Base-by-base conservation (phyloP, 2,329 filamentous ascomycete genomes). In the Exophiala alcalophila region DNA sequence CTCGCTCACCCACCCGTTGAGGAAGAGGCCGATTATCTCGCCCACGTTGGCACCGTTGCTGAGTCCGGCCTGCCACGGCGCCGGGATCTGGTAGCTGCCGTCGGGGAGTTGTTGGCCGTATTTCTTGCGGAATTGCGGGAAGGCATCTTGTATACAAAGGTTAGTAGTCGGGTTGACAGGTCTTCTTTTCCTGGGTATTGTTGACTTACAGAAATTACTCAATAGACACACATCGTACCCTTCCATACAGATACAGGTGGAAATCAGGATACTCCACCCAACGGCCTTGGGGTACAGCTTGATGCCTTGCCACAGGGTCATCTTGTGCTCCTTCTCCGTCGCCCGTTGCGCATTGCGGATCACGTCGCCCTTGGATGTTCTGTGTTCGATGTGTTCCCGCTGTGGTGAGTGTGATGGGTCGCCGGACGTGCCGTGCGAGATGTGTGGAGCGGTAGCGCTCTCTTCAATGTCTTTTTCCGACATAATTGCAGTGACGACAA, bases 211-310 rank as follows among this genome's bases (percentile, higher is more conserved):
- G 41, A 61, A 56, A 19, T 37, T 50, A 19, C 43, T 41, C 11
- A 59, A 21, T 25, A 94, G 70, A 57, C 79, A 82, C 45, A 92
- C 73, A 60, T 94, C 87, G 29, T 54, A 57, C 3, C 55, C 55
- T 26, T 94, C 88, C 89, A 95, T 95, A 57, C 79, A 80, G 59
- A 94, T 92, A 61, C 85, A 90, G 0, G 86, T 91, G n/a, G 84
- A 91, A 64, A 95, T 90, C 46, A 94, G 70, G 36, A 94, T 59
- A 56, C 82, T 87, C 86, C 87, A 95, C 15, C 70, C 76, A 43
- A 94, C 82, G 15, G 89, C 89, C 69, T 94, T 91, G 45, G 87
- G 88, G 61, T 95, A 95, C 18, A 92, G 73, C 59, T 73, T 80
- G 63, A 94, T 74, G 50, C 86, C 88, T 68, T 94, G 80, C 61